Evolutionary conservation across 2,329 filamentous ascomycete species (phyloP), one percentile per base, ranked within the genome.

Genomic region (Seiridium unicorne): DNA sequence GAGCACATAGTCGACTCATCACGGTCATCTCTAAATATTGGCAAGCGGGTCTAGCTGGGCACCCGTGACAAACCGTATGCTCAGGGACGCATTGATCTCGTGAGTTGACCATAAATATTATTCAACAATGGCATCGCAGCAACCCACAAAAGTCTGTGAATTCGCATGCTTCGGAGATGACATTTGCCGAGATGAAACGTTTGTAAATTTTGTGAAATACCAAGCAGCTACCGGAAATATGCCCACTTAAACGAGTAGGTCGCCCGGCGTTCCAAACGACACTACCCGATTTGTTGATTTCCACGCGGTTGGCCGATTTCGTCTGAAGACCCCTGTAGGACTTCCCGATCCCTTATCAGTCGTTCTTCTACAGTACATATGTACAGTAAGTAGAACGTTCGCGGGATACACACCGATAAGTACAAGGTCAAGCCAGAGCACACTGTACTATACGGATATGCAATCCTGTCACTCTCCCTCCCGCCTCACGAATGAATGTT

Each of bases 111-210:
- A 38, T 53, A 38, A 38, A 38, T 35, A n/a, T 36, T 53, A 35
- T 47, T 34, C 54, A 26, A n/a, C 40, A 38, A 47, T 46, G 36
- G 35, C 40, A 47, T 36, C 42, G 32, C 49, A 38, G 11, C 6
- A 53, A 36, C 32, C 38, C 53, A 44, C 31, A 34, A 26, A 40
- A 36, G 54, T 26, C 18, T 35, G 54, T 44, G 54, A 26, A 57
- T 57, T 48, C 40, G 54, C 47, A 57, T 57, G 54, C 54, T 11
- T 47, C 54, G 54, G 54, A 57, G 54, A 48, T 57, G 54, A 55
- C 13, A 44, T 18, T 55, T 53, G 49, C 49, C 49, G 49, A 53
- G 35, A 53, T 53, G 49, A 38, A 53, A 53, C 49, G 49, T 35
- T 53, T 53, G 49, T 36, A 34, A 34, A 53, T 35, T 53, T 53